These are phyloP conservation scores for Ceratobasidium sp. DNA, from an alignment of 1,284 basidiomycete genomes.

Conservation along the genomic window DNA sequence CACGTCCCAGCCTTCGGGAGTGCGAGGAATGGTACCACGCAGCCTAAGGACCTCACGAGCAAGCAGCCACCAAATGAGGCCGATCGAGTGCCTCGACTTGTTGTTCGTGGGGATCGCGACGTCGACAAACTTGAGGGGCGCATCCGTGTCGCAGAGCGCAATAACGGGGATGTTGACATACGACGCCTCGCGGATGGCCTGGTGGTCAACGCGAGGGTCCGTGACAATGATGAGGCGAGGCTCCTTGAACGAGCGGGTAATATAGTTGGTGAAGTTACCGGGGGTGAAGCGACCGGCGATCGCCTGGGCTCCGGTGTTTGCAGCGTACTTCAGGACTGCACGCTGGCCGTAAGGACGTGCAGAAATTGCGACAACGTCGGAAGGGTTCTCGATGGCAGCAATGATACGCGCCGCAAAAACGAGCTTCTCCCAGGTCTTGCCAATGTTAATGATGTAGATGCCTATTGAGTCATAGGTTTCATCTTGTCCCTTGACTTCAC, in stretches of 20 bases:
- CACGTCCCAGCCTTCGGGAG: constrained; percentile 92
- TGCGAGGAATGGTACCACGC: constrained; percentile 91
- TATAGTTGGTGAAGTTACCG: constrained; percentile 99
- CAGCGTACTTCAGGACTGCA: constrained; percentile 97
- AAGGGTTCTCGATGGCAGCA: constrained; percentile 96
- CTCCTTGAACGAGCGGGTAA: constrained; percentile 99
- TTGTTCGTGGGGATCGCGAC: constrained; percentile 99
- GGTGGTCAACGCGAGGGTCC: constrained; percentile 99
- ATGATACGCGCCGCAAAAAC: constrained; percentile 95
- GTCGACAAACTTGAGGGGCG: constrained; percentile 96
- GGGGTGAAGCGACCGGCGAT: constrained; percentile 99
- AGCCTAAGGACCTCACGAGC: constrained; percentile 97
- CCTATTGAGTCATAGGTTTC: constrained; percentile 62
- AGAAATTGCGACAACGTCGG: constrained; percentile 98
- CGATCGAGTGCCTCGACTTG: constrained; percentile 97
- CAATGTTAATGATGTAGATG: constrained; percentile 97
- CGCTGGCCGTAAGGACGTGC: constrained; percentile 99
- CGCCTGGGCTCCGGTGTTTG: constrained; percentile 97
- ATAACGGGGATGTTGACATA: constrained; percentile 99
- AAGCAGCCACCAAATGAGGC: constrained; percentile 99
- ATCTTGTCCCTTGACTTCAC: neutral
- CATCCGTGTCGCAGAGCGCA: constrained; percentile 98
- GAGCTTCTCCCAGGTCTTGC: constrained; percentile 99
- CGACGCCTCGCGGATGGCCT: constrained; percentile 99
- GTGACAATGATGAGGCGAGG: constrained; percentile 98